Evolutionary conservation across 306 rosid species (phyloP), one percentile per base, ranked within the genome.

Genomic region (Cicer judaicum): DNA sequence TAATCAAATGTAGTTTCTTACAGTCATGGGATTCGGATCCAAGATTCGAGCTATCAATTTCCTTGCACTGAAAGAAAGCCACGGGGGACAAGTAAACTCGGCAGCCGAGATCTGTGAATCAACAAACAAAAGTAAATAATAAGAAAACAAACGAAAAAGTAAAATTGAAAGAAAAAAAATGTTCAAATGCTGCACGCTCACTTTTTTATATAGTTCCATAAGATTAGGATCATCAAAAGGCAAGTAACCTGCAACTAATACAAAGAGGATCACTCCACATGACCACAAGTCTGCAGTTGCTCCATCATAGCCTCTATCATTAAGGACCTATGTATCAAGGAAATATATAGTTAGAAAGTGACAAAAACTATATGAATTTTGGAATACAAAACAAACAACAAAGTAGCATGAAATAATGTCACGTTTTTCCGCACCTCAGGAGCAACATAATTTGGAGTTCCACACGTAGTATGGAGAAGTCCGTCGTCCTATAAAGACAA

Each of bases 361-460:
- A 80, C n/a, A 41, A n/a, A 4, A 49, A 57, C 12, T 12, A 73
- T 24, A 55, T 46, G 72, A 56, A 68, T 41, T 65, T 13, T 6
- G 10, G 59, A 10, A 52, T 10, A 6, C 16, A 46, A 24, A 24
- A 24, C 34, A 57, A 34, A 56, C 49, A 36, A 59, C 57, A 39
- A 64, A 67, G 70, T 54, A 52, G 74, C 75, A 43, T 57, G 74
- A 70, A 29, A 71, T 73, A 79, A 74, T 40, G 65, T 11, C 40
- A 10, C 34, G 18, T 55, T 21, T 21, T 46, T 81, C 42, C 59
- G 11, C 68, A 94, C 99, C 99, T 94, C 99, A 1, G 99, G 99
- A 86, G 99, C 99, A 76, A 94, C 99, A 47, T 94, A 94, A 78
- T 94, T 94, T 66, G 99, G 97, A 79, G 99, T 94, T 75, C 99